Conservation (phyloP, 129 eudicot species). For the Tagetes patula region DNA sequence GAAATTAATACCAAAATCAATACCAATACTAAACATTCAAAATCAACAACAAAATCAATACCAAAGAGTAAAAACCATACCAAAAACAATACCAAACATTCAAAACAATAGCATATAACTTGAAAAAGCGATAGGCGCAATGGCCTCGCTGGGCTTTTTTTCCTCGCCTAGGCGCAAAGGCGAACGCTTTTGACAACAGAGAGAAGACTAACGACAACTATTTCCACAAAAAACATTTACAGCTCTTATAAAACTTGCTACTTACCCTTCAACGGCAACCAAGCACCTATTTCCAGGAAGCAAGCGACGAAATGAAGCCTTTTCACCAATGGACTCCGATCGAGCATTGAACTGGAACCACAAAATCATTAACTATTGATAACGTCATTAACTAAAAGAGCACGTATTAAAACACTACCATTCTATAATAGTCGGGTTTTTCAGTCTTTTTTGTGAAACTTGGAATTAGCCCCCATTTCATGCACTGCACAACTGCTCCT, state of each 20-base stretch:
- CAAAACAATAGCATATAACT: no score
- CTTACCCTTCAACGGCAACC: slow-evolving; percentile 91
- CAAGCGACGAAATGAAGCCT: slow-evolving; percentile 93
- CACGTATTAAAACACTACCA: slow-evolving; percentile 49
- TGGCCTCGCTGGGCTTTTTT: no score
- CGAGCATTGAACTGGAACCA: slow-evolving; percentile 85
- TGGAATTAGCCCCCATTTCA: slow-evolving; percentile 99
- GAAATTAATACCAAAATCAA: no score
- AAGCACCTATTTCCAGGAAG: slow-evolving; percentile 84
- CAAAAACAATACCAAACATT: no score
- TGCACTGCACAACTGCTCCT: slow-evolving; percentile 81
- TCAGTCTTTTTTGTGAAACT: slow-evolving; percentile 88
- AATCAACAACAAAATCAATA: no score
- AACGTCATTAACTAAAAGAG: neutral
- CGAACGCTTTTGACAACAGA: no score
- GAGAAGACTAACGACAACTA: neutral
- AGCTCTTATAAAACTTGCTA: neutral
- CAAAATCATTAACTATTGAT: neutral
- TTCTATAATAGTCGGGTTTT: slow-evolving; percentile 84
- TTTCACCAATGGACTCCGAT: slow-evolving; percentile 77
- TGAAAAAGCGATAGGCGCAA: no score
- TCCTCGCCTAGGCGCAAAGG: no score
- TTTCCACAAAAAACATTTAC: neutral
- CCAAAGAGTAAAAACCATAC: no score
- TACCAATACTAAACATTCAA: no score